These are phyloP conservation scores for Prunus kanzakura DNA, from an alignment of 306 rosid genomes.

Conservation along the genomic window DNA sequence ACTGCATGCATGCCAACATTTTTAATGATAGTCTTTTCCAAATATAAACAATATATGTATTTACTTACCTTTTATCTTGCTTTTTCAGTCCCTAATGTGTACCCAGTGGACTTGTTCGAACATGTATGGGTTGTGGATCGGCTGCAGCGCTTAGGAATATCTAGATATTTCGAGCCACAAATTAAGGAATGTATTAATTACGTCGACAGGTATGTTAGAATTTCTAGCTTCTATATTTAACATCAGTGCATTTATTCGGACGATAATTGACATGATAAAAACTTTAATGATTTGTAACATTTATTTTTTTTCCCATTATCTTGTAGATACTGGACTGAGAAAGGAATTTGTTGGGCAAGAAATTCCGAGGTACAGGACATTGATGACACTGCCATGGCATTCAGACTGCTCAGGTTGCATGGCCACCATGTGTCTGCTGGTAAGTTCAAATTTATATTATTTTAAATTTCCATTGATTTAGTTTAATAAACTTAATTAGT, in stretches of 20 bases:
- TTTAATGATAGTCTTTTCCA: background rate
- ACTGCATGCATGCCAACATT: background rate
- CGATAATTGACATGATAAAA: no score
- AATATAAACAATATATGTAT: background rate
- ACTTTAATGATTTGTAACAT: no score
- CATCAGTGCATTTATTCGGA: no score
- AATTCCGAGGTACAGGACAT: slow-evolving; percentile 67
- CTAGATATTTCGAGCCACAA: slow-evolving; percentile 55
- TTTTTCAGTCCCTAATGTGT: slow-evolving; percentile 68
- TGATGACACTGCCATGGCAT: slow-evolving; percentile 92
- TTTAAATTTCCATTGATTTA: background rate
- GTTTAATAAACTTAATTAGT: background rate
- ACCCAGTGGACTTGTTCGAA: slow-evolving; percentile 88
- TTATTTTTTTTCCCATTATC: background rate
- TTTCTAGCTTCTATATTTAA: background rate
- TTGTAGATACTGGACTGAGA: slow-evolving; percentile 65
- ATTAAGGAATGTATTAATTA: slow-evolving; percentile 57
- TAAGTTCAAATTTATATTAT: slow-evolving; percentile 3
- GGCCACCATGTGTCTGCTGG: slow-evolving; percentile 67
- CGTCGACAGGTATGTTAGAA: slow-evolving; percentile 61
- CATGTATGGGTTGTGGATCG: slow-evolving; percentile 82
- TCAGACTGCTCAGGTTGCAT: slow-evolving; percentile 63
- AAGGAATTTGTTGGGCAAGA: slow-evolving; percentile 89
- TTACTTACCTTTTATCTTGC: background rate
- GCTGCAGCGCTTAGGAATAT: slow-evolving; percentile 78